A percentile compares a stretch with the other conserved stretches of the same genome.
Conservation (phyloP, 2,329 filamentous ascomycete species). For the Blumeriella jaapii region DNA sequence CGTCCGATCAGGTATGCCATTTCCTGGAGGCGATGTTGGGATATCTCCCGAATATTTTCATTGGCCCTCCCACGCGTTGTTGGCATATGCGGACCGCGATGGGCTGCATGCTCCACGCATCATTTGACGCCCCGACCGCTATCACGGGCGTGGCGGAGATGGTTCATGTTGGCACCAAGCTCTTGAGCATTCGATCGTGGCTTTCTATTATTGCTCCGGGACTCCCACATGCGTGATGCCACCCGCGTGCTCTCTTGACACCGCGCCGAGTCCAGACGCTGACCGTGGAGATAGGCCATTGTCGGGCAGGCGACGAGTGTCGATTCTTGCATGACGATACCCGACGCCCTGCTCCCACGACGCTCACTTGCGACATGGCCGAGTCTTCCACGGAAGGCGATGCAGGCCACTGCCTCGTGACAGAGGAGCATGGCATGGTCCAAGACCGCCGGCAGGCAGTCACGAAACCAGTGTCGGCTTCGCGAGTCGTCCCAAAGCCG, state of each 20-base stretch:
- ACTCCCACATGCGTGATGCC: slow-evolving; percentile 20
- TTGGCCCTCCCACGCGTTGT: slow-evolving; percentile 15
- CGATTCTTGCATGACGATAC: slow-evolving; percentile 36
- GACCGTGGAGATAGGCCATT: slow-evolving; percentile 31
- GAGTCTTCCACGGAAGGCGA: slow-evolving; percentile 5
- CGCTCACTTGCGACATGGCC: slow-evolving; percentile 10
- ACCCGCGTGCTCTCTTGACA: slow-evolving; percentile 6
- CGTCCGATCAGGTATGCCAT: slow-evolving; percentile 21
- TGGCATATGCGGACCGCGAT: slow-evolving; percentile 20
- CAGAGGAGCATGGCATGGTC: slow-evolving; percentile 17
- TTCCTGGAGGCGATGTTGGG: neutral
- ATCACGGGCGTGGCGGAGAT: slow-evolving; percentile 14
- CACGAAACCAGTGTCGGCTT: slow-evolving; percentile 24
- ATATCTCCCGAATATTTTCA: slow-evolving; percentile 22
- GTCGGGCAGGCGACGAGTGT: slow-evolving; percentile 39
- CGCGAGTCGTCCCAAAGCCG: slow-evolving; percentile 52
- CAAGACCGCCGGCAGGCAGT: slow-evolving; percentile 27
- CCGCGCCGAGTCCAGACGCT: slow-evolving; percentile 17
- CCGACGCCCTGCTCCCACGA: slow-evolving; percentile 11
- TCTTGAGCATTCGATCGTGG: slow-evolving; percentile 11
- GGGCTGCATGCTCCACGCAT: slow-evolving; percentile 22
- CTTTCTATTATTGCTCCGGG: slow-evolving; percentile 13
- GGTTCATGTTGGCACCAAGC: slow-evolving; percentile 9
- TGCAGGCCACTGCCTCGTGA: slow-evolving; percentile 6
- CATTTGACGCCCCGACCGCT: slow-evolving; percentile 21